These are phyloP conservation scores for Aspergillus sp. DNA, from an alignment of 2,329 filamentous ascomycete species.

Conservation along the genomic window DNA sequence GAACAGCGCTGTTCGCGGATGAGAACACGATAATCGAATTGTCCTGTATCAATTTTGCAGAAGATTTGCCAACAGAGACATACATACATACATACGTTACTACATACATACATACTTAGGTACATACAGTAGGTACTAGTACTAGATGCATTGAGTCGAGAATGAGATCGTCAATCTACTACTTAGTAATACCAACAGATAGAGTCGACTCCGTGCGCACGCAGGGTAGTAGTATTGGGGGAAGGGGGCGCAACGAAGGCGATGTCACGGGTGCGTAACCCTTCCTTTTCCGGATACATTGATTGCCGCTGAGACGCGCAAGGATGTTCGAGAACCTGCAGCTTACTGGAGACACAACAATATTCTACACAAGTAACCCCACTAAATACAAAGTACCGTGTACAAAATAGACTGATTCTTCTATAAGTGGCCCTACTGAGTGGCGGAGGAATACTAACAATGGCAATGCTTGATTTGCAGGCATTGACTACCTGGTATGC, in stretches of 20 bases:
- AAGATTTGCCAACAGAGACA: not conserved
- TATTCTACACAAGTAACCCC: not conserved
- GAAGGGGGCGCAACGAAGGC: not conserved
- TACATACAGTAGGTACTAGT: not conserved
- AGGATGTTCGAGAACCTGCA: not conserved
- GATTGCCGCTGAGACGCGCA: not conserved
- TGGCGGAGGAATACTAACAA: no score
- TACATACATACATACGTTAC: not conserved
- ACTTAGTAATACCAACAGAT: not conserved
- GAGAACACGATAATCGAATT: not conserved
- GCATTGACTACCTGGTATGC: no score
- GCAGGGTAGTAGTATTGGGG: not conserved
- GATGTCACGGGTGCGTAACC: conserved; percentile 10
- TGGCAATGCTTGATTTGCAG: no score
- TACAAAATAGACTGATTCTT: no score
- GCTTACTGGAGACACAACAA: not conserved
- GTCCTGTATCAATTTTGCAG: not conserved
- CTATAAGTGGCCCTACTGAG: no score
- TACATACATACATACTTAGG: not conserved
- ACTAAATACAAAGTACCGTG: no score
- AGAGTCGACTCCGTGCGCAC: conserved; percentile 2
- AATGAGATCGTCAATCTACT: not conserved
- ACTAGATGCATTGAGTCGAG: not conserved
- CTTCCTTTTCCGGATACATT: conserved; percentile 2
- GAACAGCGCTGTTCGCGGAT: not conserved